Base-by-base conservation (phyloP, 306 rosid species). In the Medicago lupulina region DNA sequence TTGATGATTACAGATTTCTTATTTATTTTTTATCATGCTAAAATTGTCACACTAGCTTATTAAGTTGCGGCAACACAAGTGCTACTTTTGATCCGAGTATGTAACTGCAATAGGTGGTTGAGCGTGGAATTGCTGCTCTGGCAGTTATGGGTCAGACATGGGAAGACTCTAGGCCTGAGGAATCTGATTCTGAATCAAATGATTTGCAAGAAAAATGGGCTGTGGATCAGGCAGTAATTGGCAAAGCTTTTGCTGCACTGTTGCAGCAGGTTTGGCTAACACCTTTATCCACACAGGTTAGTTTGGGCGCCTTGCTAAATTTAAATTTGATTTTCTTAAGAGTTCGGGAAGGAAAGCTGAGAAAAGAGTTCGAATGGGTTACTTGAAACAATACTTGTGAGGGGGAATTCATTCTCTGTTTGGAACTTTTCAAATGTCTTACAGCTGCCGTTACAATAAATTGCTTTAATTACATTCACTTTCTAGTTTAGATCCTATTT, bases 201-300 rank as follows among this genome's bases (percentile, higher is more conserved):
- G 85, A 81, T 76, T 78, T 83, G 44, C 80, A 44, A 65, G 90
- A 88, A 82, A 82, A 79, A 75, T 86, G 91, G 90, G 70, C 78
- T 71, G 73, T 82, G 2, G 89, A 85, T 65, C 91, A 81, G 70
- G 84, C 76, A 17, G 66, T 87, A 64, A 79, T 91, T 10, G 78
- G 85, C 49, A 83, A 81, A 84, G 85, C 93, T 69, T 88, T 91
- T 84, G 87, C 97, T 79, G 73, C 81, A 43, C 93, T 93, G 83
- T 82, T 93, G 86, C 95, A 91, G 84, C 93, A 79, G 84, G 92
- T 91, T 78, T 93, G 96, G 98, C 90, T 91, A 77, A 63, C 85
- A 51, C 86, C 92, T 62, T 43, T 66, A 17, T 75, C 67, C 77
- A 50, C 80, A 79, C 73, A 67, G 91, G 97, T 89, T 82, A 76